Percentiles rank a stretch among this genome's conserved stretches.
phyloP scores from a whole-genome alignment of 768 basidiomycete genomes.

The Lentinula sp. region DNA sequence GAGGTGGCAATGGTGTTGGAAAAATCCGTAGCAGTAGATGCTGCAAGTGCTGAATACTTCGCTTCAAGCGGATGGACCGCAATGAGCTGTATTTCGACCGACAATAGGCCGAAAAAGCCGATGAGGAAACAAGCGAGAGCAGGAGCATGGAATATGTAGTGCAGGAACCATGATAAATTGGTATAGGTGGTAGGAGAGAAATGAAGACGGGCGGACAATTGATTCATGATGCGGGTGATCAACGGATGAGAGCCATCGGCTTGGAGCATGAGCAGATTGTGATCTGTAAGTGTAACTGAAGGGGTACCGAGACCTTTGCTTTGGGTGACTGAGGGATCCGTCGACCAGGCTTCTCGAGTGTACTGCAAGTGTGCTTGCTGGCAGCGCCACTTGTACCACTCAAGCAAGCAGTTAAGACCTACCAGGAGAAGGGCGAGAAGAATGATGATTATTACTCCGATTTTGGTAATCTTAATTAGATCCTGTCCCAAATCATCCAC shows the following conservation, averaged over 20 bases:
- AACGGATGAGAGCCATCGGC: conserved; percentile 68
- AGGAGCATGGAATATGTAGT: conserved; percentile 88
- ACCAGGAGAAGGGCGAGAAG: conserved; percentile 68
- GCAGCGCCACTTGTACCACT: conserved; percentile 86
- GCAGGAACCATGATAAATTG: conserved; percentile 81
- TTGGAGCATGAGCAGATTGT: conserved; percentile 75
- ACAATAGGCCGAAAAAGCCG: conserved; percentile 84
- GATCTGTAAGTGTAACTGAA: conserved; percentile 56
- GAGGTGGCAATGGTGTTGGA: conserved; percentile 65
- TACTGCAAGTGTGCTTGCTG: conserved; percentile 59
- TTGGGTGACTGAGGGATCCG: conserved; percentile 61
- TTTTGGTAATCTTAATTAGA: conserved; percentile 73
- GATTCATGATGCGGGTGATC: conserved; percentile 57
- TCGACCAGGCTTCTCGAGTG: conserved; percentile 72
- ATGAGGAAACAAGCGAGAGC: conserved; percentile 89
- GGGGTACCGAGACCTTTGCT: conserved; percentile 32
- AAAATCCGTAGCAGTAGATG: conserved; percentile 57
- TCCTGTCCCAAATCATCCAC: conserved; percentile 81
- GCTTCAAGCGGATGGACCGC: conserved; percentile 70
- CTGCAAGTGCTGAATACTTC: conserved; percentile 60
- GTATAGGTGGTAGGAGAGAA: conserved; percentile 59
- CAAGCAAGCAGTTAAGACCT: conserved; percentile 66
- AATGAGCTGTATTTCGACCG: conserved; percentile 81
- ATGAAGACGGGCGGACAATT: conserved; percentile 41
- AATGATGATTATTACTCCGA: conserved; percentile 72